Base-by-base conservation (phyloP, 345 rosid species). In the Sisymbrium altissimum region DNA sequence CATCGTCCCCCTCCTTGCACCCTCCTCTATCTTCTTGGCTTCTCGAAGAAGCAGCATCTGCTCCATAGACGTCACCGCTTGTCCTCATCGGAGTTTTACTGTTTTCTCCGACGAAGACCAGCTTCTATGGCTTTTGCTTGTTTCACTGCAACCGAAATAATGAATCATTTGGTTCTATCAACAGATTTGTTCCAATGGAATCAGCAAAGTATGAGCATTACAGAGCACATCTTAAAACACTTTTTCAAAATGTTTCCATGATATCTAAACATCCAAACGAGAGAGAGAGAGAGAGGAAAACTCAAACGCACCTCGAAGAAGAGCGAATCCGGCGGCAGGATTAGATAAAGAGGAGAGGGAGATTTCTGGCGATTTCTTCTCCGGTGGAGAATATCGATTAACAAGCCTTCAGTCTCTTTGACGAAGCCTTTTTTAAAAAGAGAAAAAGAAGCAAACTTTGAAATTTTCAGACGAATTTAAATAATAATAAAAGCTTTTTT, bases 261-360 rank as follows among this genome's bases (percentile, higher is more conserved):
- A 36, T 48, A 46, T 56, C 19, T 14, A 21, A 73, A 21, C 25
- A 58, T 72, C 14, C 36, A 33, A 53, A 44, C 56, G 33, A 53
- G 7, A 29, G 4, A 6, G 25, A 3, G 15, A 14, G 17, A 13
- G 7, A 0, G 10, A 49, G 21, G 9, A 27, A 55, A 19, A 57
- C 27, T 13, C 44, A 74, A 73, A 74, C 72, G 67, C 33, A 74
- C 78, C 78, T 74, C 2, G 48, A 59, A 67, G 78, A 67, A 58
- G 52, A 55, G 44, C 15, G 56, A 1, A 33, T 57, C 74, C 66
- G 57, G 45, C 23, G 52, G 0, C 53, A 30, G 45, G 58, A 35
- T 35, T 14, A 8, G 41, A 30, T 19, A 56, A 43, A 27, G 7
- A 21, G 29, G 32, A 60, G 29, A 54, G 12, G 19, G 19, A 17